Evolutionary conservation across 2,329 filamentous ascomycete genomes (phyloP).

Genomic region (Dothideomycetidae sp.): DNA sequence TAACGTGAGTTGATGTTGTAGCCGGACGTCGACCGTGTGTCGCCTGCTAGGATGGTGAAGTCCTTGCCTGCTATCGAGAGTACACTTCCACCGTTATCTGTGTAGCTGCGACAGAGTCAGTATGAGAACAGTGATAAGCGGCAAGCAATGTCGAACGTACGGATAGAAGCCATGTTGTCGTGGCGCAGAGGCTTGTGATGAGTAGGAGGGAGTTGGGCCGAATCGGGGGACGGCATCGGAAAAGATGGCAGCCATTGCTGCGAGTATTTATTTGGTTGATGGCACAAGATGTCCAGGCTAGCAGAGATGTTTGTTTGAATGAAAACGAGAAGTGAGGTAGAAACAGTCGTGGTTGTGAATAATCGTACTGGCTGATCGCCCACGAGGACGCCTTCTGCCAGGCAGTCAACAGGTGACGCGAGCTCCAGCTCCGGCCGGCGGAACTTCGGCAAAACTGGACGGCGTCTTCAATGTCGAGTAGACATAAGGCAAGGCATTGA

Average conservation of each 20-base stretch:
- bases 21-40: slow-evolving; percentile 87
- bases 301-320: no score
- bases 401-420: slow-evolving; percentile 8
- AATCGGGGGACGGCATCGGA: slow-evolving; percentile 3
- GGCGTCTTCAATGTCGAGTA: no score
- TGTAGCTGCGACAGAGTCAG: slow-evolving; percentile 49
- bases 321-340: neutral
- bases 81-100: slow-evolving; percentile 94
- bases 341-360: neutral
- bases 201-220: slow-evolving; percentile 34
- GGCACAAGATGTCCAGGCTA: no score
- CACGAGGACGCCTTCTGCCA: no score
- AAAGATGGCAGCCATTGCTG: slow-evolving; percentile 7
- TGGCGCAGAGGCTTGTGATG: slow-evolving; percentile 34
- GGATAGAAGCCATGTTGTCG: slow-evolving; percentile 74
- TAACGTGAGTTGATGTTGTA: slow-evolving; percentile 99
- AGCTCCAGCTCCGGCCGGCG: slow-evolving; percentile 7
- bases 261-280: no score
- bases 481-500: no score
- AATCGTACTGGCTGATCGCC: no score
- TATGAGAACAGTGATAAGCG: neutral
- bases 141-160: slow-evolving; percentile 40
- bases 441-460: slow-evolving; percentile 5
- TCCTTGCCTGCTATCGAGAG: slow-evolving; percentile 86
- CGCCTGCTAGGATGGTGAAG: slow-evolving; percentile 93